phyloP scores from a whole-genome alignment of 1,139 yeast genomes.

The Scheffersomyces lignicola region DNA sequence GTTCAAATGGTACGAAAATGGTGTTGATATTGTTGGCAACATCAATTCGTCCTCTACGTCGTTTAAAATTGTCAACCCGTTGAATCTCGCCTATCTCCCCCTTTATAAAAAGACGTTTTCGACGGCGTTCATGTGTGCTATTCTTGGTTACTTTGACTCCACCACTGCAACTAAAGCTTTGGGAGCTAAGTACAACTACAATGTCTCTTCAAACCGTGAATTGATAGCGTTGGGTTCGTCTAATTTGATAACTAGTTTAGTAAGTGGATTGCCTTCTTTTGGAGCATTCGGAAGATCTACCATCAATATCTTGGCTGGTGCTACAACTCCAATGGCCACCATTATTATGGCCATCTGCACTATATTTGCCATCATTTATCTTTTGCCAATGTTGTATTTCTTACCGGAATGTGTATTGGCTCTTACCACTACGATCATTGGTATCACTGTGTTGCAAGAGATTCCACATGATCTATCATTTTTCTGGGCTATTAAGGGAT shows the following conservation, averaged over 20 bases:
- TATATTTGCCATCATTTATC: conserved; percentile 21
- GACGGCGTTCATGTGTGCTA: conserved; percentile 31
- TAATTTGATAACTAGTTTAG: conserved; percentile 26
- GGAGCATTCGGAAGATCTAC: conserved; percentile 41
- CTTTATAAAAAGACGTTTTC: conserved; percentile 25
- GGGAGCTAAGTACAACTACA: conserved; percentile 31
- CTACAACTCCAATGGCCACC: conserved; percentile 33
- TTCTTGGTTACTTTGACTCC: conserved; percentile 35
- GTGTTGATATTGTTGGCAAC: conserved; percentile 33
- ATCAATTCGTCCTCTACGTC: conserved; percentile 12
- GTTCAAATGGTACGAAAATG: conserved; percentile 24
- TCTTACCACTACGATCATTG: conserved; percentile 35
- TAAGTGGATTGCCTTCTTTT: conserved; percentile 36
- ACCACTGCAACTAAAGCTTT: conserved; percentile 34
- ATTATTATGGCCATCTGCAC: conserved; percentile 27
- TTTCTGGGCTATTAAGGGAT: conserved; percentile 31
- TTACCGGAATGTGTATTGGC: conserved; percentile 37
- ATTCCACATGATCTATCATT: conserved; percentile 30
- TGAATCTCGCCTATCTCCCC: conserved; percentile 16
- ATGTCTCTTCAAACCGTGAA: conserved; percentile 34
- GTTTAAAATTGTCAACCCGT: conserved; percentile 23
- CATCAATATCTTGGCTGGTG: conserved; percentile 34
- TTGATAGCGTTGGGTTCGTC: conserved; percentile 33
- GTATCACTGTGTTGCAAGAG: conserved; percentile 36
- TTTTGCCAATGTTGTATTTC: conserved; percentile 25